Evolutionary conservation across 1,284 basidiomycete species (phyloP).

Genomic region (Cryptococcus sp.): DNA sequence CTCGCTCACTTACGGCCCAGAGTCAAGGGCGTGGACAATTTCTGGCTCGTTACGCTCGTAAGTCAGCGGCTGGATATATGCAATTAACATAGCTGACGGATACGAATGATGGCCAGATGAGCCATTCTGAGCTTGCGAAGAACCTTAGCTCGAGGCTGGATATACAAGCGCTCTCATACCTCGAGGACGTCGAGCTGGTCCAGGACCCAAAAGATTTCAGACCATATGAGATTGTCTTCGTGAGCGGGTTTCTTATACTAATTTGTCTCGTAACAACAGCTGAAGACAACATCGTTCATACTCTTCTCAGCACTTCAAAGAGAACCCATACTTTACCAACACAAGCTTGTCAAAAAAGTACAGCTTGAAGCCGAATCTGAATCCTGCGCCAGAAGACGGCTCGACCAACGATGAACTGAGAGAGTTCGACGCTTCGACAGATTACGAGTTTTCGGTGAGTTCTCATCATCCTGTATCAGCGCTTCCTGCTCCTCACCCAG

Average conservation of each 20-base stretch:
- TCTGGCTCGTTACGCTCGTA: constrained; percentile 45
- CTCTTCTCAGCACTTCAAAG: constrained; percentile 41
- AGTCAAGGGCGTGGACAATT: constrained; percentile 40
- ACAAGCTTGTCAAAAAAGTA: constrained; percentile 46
- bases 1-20: constrained; percentile 30
- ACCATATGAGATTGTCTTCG: constrained; percentile 49
- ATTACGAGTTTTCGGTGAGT: constrained; percentile 35
- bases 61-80: constrained; percentile 3
- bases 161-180: constrained; percentile 45
- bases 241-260: constrained; percentile 21
- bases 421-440: constrained; percentile 31
- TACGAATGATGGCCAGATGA: constrained; percentile 18
- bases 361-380: constrained; percentile 29
- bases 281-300: neutral
- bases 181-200: constrained; percentile 46
- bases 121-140: constrained; percentile 25
- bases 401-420: constrained; percentile 38
- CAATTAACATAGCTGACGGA: too few relatives aligned
- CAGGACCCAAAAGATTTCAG: constrained; percentile 49
- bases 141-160: constrained; percentile 37
- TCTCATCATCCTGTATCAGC: too few relatives aligned
- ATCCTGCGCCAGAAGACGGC: constrained; percentile 35
- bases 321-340: constrained; percentile 54
- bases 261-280: neutral
- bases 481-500: neutral